phyloP scores from a whole-genome alignment of 345 rosid species.

The Ricinus communis region DNA sequence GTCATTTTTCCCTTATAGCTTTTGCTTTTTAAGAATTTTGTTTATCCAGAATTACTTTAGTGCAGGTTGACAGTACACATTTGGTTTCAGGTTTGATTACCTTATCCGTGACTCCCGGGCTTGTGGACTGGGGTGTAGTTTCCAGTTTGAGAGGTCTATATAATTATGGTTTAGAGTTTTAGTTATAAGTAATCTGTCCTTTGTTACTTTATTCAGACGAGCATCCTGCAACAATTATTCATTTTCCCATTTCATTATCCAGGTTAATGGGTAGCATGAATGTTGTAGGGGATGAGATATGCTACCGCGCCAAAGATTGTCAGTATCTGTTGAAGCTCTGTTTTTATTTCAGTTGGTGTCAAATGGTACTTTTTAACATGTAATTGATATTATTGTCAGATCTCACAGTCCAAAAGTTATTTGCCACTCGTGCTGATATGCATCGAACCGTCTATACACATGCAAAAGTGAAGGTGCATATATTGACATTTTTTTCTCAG shows the following conservation, averaged over 20 bases:
- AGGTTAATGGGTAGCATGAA: conserved; percentile 34
- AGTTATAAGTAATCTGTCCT: background rate
- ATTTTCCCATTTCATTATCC: background rate
- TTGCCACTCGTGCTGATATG: conserved; percentile 32
- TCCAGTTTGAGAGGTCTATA: conserved; percentile 25
- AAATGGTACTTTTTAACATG: background rate
- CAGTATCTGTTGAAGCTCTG: conserved; percentile 12
- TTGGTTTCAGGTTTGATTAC: conserved; percentile 29
- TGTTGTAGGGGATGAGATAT: conserved; percentile 30
- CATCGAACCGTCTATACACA: conserved; percentile 31
- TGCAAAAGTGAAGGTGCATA: conserved; percentile 32
- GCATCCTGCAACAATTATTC: background rate
- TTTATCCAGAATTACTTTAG: background rate
- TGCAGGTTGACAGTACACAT: background rate
- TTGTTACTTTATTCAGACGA: background rate
- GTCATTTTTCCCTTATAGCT: background rate
- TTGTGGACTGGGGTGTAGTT: conserved; percentile 31
- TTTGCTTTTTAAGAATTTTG: background rate
- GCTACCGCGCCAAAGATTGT: conserved; percentile 34
- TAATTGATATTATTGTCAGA: conserved; percentile 11
- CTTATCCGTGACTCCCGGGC: conserved; percentile 32
- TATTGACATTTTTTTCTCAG: background rate
- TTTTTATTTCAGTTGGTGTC: background rate
- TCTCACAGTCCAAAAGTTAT: conserved; percentile 27
- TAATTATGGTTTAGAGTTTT: background rate